These are phyloP conservation scores for Hemisphaericaspora lyxosophila DNA, from an alignment of 1,139 yeast genomes.

Conservation along the genomic window DNA sequence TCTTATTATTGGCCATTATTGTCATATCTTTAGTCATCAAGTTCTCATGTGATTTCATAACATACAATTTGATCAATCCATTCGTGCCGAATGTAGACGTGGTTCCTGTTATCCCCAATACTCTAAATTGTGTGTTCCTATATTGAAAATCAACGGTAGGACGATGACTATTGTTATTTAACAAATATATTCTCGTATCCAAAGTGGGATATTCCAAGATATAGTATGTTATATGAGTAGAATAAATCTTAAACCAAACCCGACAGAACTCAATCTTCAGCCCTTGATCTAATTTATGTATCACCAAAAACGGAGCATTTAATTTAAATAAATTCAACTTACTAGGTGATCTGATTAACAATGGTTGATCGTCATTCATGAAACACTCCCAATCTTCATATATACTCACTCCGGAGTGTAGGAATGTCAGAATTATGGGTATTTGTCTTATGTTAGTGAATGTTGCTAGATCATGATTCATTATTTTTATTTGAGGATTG, in stretches of 20 bases:
- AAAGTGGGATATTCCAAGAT: slow-evolving; percentile 25
- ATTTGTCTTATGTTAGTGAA: slow-evolving; percentile 24
- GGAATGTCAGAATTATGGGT: slow-evolving; percentile 29
- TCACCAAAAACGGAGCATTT: slow-evolving; percentile 34
- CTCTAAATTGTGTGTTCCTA: slow-evolving; percentile 30
- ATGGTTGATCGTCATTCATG: slow-evolving; percentile 16
- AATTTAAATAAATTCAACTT: slow-evolving; percentile 32
- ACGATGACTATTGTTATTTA: slow-evolving; percentile 33
- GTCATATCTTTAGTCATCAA: slow-evolving; percentile 26
- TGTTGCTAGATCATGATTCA: slow-evolving; percentile 21
- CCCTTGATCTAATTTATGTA: slow-evolving; percentile 17
- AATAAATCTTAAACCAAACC: slow-evolving; percentile 33
- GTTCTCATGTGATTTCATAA: slow-evolving; percentile 23
- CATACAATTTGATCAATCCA: slow-evolving; percentile 28
- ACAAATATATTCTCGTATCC: slow-evolving; percentile 12
- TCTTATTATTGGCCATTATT: slow-evolving; percentile 8
- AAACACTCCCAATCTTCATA: slow-evolving; percentile 7
- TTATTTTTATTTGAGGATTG: slow-evolving; percentile 21
- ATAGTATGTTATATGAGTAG: slow-evolving; percentile 37
- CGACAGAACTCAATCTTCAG: slow-evolving; percentile 27
- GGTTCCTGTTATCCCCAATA: slow-evolving; percentile 38
- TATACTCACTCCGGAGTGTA: slow-evolving; percentile 26
- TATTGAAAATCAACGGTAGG: slow-evolving; percentile 37
- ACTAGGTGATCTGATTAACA: slow-evolving; percentile 24
- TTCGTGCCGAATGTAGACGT: slow-evolving; percentile 39